Base-by-base conservation (phyloP, 2,329 filamentous ascomycete genomes). In the Botrytis paeoniae region DNA sequence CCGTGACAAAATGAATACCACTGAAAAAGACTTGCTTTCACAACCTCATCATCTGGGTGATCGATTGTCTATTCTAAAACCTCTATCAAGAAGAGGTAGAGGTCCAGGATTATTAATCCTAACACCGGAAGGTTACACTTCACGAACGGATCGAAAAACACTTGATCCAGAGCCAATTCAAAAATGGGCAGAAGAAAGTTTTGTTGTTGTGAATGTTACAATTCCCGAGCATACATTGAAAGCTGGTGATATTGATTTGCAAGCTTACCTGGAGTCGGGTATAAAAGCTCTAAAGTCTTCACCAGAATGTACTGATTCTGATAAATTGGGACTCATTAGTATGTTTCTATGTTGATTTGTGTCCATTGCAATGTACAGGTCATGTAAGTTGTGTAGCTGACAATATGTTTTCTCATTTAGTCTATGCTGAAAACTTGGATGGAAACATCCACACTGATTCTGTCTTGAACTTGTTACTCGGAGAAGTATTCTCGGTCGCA, bases 171-270 rank as follows among this genome's bases (percentile, higher is more conserved):
- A 75, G n/a, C 81, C 81, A 8, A 64, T 79, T 57, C 78, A 79
- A 62, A 82, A 83, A 78, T 83, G 81, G 81, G 81, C 82, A 12
- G 81, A 82, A 66, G 81, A 82, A 70, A 80, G 81, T 5, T 83
- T 80, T 73, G 76, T 79, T 2, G 80, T 69, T 22, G 63, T 66
- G 45, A 64, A 66, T 32, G 37, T 71, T 20, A 71, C 61, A 29
- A 20, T 54, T 25, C 45, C 37, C 29, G 45, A 65, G 41, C 35
- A 59, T 18, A 18, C 20, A 41, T 14, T 32, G 25, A 48, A 37
- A 41, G 22, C 69, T 43, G 45, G 37, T 51, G 32, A 54, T 43
- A 10, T 3, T 9, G 54, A 43, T 70, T 41, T 60, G 48, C 61
- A 37, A 68, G 41, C 16, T 61, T 61, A 3, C 43, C 76, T 72